These are phyloP conservation scores for Sphaerulina populicola DNA, from an alignment of 2,329 filamentous ascomycete species.

Conservation along the genomic window DNA sequence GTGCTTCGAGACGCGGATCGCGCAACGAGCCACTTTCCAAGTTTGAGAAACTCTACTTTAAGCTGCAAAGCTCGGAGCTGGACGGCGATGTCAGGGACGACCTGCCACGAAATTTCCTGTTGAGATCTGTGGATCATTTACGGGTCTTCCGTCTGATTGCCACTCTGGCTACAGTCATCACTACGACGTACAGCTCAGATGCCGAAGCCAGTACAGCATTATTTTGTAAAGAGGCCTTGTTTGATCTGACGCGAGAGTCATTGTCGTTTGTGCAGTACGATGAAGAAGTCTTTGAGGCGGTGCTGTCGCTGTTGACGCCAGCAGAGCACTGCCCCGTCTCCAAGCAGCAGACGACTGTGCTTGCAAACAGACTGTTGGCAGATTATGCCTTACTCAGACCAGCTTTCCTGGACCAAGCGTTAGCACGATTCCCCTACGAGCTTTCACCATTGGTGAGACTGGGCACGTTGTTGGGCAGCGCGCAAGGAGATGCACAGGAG, in stretches of 20 bases:
- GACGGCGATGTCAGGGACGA: constrained; percentile 38
- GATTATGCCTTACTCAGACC: constrained; percentile 50
- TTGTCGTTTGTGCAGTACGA: constrained; percentile 63
- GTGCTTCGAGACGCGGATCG: constrained; percentile 14
- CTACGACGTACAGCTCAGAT: constrained; percentile 42
- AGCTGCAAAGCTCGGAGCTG: constrained; percentile 18
- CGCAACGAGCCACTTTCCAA: constrained; percentile 13
- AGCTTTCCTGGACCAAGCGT: constrained; percentile 57
- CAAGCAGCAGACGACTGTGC: constrained; percentile 11
- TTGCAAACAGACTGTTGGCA: constrained; percentile 48
- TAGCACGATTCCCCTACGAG: constrained; percentile 77
- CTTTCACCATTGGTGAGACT: constrained; percentile 60
- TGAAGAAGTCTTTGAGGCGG: constrained; percentile 58
- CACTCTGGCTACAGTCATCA: constrained; percentile 38
- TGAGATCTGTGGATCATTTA: constrained; percentile 40
- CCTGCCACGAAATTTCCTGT: constrained; percentile 26
- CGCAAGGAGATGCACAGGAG: constrained; percentile 3
- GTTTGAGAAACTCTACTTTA: constrained; percentile 24
- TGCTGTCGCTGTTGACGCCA: constrained; percentile 52
- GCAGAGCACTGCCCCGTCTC: constrained; percentile 3
- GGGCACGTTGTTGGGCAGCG: constrained; percentile 21
- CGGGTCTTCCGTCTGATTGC: constrained; percentile 44
- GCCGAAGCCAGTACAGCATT: constrained; percentile 50
- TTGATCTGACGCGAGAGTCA: constrained; percentile 63
- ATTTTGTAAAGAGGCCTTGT: constrained; percentile 55